A percentile compares a stretch with the other conserved stretches of the same genome.
Evolutionary conservation across 345 rosid species (phyloP).

Genomic region (Gynandropsis gynandra): DNA sequence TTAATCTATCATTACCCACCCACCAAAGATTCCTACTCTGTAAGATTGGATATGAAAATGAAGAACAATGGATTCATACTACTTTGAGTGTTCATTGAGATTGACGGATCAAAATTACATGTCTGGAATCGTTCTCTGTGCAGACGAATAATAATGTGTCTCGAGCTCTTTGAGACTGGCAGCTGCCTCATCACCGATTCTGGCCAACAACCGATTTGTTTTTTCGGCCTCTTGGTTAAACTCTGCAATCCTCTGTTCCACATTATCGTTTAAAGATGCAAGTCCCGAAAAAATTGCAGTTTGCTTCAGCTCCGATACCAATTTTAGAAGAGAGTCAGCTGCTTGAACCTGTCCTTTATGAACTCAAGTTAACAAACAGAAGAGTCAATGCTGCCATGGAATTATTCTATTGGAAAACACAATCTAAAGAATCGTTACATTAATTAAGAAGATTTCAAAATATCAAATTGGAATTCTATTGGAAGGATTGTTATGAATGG

Average conservation of each 20-base stretch:
- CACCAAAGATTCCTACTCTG: too few relatives aligned
- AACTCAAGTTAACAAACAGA: conserved; percentile 4
- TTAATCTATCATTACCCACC: too few relatives aligned
- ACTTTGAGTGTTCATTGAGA: too few relatives aligned
- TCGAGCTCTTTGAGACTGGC: conserved; percentile 83
- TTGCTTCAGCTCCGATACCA: conserved; percentile 83
- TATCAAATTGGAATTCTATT: too few relatives aligned
- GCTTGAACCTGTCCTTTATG: conserved; percentile 60
- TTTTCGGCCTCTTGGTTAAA: conserved; percentile 58
- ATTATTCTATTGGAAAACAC: too few relatives aligned
- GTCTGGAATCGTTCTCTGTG: conserved; percentile 34
- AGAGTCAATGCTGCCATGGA: background rate
- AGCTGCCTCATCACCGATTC: conserved; percentile 77
- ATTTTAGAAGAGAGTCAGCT: conserved; percentile 77
- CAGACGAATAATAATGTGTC: conserved; percentile 71
- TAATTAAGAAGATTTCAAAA: too few relatives aligned
- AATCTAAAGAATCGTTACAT: too few relatives aligned
- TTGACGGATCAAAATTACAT: background rate
- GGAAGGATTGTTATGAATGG: too few relatives aligned
- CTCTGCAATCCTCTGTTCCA: conserved; percentile 62
- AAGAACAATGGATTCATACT: too few relatives aligned
- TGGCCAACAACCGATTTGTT: conserved; percentile 54
- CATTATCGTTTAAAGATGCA: conserved; percentile 86
- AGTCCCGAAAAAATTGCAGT: conserved; percentile 86
- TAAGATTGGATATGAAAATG: too few relatives aligned